Percentiles rank a stretch among this genome's conserved stretches.
These are phyloP conservation scores for Hippophae gyantsensis DNA, from an alignment of 306 rosid species.

Conservation along the genomic window DNA sequence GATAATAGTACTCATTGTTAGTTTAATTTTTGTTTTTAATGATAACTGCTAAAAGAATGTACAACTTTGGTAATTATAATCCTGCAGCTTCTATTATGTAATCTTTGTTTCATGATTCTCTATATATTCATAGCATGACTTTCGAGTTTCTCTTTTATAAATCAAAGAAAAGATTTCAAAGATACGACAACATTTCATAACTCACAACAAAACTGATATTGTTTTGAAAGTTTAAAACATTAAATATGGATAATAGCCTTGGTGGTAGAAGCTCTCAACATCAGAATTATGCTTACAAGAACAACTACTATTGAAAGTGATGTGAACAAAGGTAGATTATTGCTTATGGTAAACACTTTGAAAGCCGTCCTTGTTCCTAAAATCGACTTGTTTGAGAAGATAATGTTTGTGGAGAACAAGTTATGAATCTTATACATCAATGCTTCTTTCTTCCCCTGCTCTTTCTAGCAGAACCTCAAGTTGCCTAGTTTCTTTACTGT, in stretches of 20 bases:
- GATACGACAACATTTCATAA: neutral
- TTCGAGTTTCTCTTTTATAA: neutral
- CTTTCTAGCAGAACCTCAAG: too few relatives aligned
- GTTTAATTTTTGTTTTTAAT: too few relatives aligned
- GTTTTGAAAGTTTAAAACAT: neutral
- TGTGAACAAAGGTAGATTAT: slow-evolving; percentile 42
- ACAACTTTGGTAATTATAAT: too few relatives aligned
- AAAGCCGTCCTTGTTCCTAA: slow-evolving; percentile 35
- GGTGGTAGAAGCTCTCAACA: slow-evolving; percentile 44
- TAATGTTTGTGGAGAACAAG: slow-evolving; percentile 19
- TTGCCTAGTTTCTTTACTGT: too few relatives aligned
- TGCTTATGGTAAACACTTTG: slow-evolving; percentile 52
- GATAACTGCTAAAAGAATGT: too few relatives aligned
- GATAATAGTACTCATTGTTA: too few relatives aligned
- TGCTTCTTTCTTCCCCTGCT: slow-evolving; percentile 15
- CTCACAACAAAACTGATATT: neutral
- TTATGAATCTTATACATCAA: slow-evolving; percentile 6
- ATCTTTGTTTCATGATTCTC: too few relatives aligned
- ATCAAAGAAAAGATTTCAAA: neutral
- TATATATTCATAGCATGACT: neutral
- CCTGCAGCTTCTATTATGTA: too few relatives aligned
- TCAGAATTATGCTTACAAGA: slow-evolving; percentile 64
- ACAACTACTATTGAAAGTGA: slow-evolving; percentile 56
- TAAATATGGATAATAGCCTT: slow-evolving; percentile 57
- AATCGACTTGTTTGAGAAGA: slow-evolving; percentile 32